Evolutionary conservation across 2,329 filamentous ascomycete genomes (phyloP).

Genomic region (Nemania diffusa): DNA sequence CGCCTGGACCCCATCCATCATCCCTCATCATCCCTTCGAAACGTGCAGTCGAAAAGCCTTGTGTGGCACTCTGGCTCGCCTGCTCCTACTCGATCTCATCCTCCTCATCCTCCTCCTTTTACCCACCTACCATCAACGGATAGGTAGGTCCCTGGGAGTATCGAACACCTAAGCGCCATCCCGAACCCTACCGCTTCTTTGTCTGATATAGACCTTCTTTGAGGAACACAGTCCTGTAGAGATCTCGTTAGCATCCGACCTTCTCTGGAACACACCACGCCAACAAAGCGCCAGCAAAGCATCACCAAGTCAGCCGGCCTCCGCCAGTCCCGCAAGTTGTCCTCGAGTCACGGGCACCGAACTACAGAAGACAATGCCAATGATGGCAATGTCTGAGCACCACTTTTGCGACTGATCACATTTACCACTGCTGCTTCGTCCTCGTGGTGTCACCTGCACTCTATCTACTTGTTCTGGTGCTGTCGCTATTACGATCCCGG

Average conservation of each 20-base stretch:
- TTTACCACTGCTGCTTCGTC: constrained; percentile 19
- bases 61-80: constrained; percentile 16
- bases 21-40: constrained; percentile 36
- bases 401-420: constrained; percentile 32
- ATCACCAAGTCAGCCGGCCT: constrained; percentile 10
- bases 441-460: constrained; percentile 1
- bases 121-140: background rate
- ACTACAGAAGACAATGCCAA: constrained; percentile 24
- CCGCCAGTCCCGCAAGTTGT: constrained; percentile 18
- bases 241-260: constrained; percentile 12
- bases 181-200: background rate
- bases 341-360: constrained; percentile 11
- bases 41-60: constrained; percentile 33
- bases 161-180: background rate
- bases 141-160: background rate
- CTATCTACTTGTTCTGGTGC: background rate
- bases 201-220: background rate
- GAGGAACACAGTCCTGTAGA: background rate
- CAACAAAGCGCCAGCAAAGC: background rate
- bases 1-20: constrained; percentile 32
- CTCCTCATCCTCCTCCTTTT: constrained; percentile 1
- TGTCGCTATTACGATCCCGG: constrained; percentile 9
- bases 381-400: constrained; percentile 14
- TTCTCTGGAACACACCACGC: constrained; percentile 6
- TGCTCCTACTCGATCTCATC: background rate